Percentiles rank a stretch among this genome's conserved stretches.
Conservation (phyloP, 106 monocot species). For the Phalaenopsis aphrodite region DNA sequence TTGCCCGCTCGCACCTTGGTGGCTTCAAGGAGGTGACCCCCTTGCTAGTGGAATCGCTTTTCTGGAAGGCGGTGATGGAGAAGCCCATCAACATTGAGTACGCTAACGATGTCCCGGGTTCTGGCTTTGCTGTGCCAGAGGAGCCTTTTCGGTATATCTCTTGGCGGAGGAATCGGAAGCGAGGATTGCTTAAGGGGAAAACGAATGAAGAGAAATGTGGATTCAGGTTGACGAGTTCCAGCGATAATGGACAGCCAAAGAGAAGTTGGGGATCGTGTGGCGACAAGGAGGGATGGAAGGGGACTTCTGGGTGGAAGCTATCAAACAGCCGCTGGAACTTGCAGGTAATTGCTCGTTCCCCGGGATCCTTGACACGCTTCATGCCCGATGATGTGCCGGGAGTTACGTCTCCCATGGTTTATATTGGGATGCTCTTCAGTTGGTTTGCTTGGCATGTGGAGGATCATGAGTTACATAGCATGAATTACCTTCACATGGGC, state of each 20-base stretch:
- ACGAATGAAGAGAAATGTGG: slow-evolving; percentile 8
- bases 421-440: slow-evolving; percentile 95
- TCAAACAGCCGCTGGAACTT: slow-evolving; percentile 96
- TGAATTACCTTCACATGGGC: slow-evolving; percentile 91
- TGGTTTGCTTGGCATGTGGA: slow-evolving; percentile 99
- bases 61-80: slow-evolving; percentile 72
- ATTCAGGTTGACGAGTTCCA: neutral
- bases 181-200: slow-evolving; percentile 7
- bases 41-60: slow-evolving; percentile 55
- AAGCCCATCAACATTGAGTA: slow-evolving; percentile 89
- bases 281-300: slow-evolving; percentile 20
- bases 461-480: slow-evolving; percentile 96
- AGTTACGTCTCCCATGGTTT: slow-evolving; percentile 95
- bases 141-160: slow-evolving; percentile 15
- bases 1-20: slow-evolving; percentile 41
- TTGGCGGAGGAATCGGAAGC: slow-evolving; percentile 24
- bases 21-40: slow-evolving; percentile 37
- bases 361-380: slow-evolving; percentile 79
- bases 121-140: slow-evolving; percentile 56
- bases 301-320: slow-evolving; percentile 51
- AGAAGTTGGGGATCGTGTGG: neutral
- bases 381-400: slow-evolving; percentile 97
- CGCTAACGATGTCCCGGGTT: slow-evolving; percentile 96
- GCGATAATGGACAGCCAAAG: neutral
- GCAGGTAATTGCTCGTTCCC: slow-evolving; percentile 78